phyloP scores from a whole-genome alignment of 192 early-diverging fungal species.

The Phlyctochytrium planicorne region DNA sequence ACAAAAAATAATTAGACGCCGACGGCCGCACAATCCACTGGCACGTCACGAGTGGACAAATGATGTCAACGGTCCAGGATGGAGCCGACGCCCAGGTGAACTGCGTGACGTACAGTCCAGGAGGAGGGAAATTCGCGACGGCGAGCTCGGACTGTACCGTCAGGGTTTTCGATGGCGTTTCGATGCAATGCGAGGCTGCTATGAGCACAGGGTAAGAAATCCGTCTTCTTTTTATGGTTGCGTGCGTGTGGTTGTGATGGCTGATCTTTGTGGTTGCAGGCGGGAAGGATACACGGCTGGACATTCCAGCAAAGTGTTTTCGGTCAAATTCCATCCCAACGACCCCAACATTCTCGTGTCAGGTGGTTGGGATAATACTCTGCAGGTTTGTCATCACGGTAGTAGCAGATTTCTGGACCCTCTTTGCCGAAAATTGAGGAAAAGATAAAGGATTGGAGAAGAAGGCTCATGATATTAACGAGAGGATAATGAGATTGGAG shows the following conservation, averaged over 20 bases:
- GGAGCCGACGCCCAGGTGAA: conserved; percentile 38
- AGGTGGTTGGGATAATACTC: conserved; percentile 60
- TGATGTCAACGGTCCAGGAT: conserved; percentile 41
- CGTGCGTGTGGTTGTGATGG: neutral
- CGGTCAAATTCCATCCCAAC: conserved; percentile 53
- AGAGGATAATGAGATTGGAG: too few species aligned
- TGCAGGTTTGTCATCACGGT: conserved; percentile 30
- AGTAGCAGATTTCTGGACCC: neutral
- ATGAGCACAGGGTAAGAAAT: conserved; percentile 31
- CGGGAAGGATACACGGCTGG: conserved; percentile 40
- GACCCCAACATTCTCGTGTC: conserved; percentile 42
- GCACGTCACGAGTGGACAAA: conserved; percentile 49
- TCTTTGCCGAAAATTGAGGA: too few species aligned
- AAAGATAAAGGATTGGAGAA: too few species aligned
- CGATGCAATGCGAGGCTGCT: conserved; percentile 8
- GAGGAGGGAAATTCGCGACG: conserved; percentile 40
- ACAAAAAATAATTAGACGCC: conserved; percentile 37
- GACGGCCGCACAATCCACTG: conserved; percentile 53
- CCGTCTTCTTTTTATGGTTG: neutral
- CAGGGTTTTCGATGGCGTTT: conserved; percentile 45
- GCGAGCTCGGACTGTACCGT: conserved; percentile 42
- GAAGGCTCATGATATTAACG: too few species aligned
- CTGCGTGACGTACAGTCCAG: conserved; percentile 31
- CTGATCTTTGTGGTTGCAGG: conserved; percentile 8
- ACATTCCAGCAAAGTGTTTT: conserved; percentile 55